Evolutionary conservation across 2,329 filamentous ascomycete species (phyloP).

Genomic region (Berkeleyomyces basicola): DNA sequence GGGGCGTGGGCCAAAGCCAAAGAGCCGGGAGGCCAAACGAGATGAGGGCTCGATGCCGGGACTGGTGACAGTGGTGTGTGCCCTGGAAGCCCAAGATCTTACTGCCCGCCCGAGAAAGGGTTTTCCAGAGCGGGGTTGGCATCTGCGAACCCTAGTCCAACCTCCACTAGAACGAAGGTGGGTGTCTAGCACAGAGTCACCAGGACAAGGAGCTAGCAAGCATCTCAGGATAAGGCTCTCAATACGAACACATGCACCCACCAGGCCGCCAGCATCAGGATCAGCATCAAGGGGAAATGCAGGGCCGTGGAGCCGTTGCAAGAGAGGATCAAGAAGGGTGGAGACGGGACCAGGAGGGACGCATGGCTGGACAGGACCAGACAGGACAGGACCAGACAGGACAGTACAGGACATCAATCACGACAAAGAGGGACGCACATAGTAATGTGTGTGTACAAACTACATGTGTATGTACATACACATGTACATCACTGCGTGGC

Average conservation of each 20-base stretch:
- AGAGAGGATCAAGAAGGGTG: constrained; percentile 14
- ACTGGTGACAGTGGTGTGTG: background rate
- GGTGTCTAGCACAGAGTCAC: no score
- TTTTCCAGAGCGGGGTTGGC: no score
- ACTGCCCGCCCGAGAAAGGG: no score
- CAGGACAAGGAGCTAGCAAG: no score
- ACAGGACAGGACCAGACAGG: background rate
- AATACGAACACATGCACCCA: no score
- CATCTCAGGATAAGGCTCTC: no score
- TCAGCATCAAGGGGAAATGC: constrained; percentile 7
- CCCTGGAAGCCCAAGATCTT: no score
- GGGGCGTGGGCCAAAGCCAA: background rate
- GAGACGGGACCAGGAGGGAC: constrained; percentile 11
- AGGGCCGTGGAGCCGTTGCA: background rate
- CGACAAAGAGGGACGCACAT: background rate
- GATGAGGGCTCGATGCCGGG: background rate
- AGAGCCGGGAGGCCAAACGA: background rate
- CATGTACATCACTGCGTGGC: background rate
- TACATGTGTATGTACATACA: background rate
- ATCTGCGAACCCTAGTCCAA: no score
- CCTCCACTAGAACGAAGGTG: no score
- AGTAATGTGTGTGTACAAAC: no score
- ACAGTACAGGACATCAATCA: background rate
- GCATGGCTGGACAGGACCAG: background rate
- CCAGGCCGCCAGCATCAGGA: background rate